Conservation (phyloP, 768 basidiomycete genomes). For the Naganishia antarctica region DNA sequence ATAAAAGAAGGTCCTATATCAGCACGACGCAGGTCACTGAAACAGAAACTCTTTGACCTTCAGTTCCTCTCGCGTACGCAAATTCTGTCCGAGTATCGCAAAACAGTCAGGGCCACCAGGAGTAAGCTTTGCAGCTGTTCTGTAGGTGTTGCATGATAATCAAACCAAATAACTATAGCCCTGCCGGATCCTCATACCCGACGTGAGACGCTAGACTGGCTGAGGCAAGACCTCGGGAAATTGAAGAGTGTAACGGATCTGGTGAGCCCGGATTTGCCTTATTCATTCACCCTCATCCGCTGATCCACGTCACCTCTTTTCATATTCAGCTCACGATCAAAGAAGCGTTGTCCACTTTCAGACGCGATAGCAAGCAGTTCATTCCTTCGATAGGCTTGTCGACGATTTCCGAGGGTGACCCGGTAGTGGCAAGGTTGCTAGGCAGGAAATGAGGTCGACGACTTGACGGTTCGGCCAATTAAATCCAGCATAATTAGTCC, state of each 20-base stretch:
- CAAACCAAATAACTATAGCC: conserved; percentile 29
- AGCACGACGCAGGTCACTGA: not conserved
- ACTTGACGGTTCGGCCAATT: no score
- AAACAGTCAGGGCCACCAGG: conserved; percentile 4
- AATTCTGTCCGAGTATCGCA: conserved; percentile 12
- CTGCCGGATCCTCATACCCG: conserved; percentile 42
- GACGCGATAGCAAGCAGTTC: conserved; percentile 40
- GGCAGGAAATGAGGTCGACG: conserved; percentile 14
- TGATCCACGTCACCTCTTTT: not conserved
- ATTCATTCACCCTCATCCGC: not conserved
- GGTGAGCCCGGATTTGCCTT: conserved; percentile 27
- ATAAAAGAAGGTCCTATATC: not conserved
- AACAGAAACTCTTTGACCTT: not conserved
- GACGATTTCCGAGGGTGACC: conserved; percentile 19
- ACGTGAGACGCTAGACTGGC: conserved; percentile 46
- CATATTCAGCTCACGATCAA: conserved; percentile 35
- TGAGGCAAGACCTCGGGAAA: conserved; percentile 42
- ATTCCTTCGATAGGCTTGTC: conserved; percentile 38
- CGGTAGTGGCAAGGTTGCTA: not conserved
- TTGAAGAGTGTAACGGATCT: conserved; percentile 37
- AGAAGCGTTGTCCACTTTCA: conserved; percentile 38
- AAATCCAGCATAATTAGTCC: no score
- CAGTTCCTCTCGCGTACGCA: conserved; percentile 16
- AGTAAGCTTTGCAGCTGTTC: not conserved
- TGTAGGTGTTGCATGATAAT: not conserved